A percentile compares a stretch with the other conserved stretches of the same genome.
Evolutionary conservation across 257 asterid genomes (phyloP).

Genomic region (Penstemon newberryi): DNA sequence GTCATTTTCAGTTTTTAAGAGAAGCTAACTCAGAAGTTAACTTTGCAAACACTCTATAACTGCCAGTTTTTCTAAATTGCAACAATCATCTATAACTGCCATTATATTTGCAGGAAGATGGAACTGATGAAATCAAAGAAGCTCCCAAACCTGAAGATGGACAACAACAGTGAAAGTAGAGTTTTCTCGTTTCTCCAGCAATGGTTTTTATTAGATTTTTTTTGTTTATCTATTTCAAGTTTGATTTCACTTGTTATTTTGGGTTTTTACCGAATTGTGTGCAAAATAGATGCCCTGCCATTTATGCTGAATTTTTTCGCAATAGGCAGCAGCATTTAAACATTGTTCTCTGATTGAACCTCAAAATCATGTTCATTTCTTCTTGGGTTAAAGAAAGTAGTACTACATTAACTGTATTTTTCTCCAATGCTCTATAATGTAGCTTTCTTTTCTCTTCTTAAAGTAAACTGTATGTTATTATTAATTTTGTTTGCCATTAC

Average conservation of each 20-base stretch:
- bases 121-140: slow-evolving; percentile 54
- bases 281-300: slow-evolving; percentile 4
- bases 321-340: background rate
- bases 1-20: background rate
- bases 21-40: background rate
- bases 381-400: background rate
- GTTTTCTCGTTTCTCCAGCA: slow-evolving; percentile 18
- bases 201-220: slow-evolving; percentile 28
- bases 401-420: background rate
- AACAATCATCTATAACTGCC: background rate
- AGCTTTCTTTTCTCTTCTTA: too few species aligned
- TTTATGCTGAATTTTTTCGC: slow-evolving; percentile 9
- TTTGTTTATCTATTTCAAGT: slow-evolving; percentile 14
- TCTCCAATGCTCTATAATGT: too few species aligned
- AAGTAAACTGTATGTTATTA: too few species aligned
- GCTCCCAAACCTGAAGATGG: slow-evolving; percentile 45
- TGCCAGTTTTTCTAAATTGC: too few species aligned
- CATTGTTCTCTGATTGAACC: too few species aligned
- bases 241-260: slow-evolving; percentile 27
- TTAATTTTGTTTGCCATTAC: too few species aligned
- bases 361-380: background rate
- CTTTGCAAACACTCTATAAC: background rate
- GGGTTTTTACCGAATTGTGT: slow-evolving; percentile 25
- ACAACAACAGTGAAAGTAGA: slow-evolving; percentile 37
- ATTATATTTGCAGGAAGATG: slow-evolving; percentile 42